Conservation (phyloP, 495 filamentous ascomycete genomes). For the Neurospora tetrasperma region DNA sequence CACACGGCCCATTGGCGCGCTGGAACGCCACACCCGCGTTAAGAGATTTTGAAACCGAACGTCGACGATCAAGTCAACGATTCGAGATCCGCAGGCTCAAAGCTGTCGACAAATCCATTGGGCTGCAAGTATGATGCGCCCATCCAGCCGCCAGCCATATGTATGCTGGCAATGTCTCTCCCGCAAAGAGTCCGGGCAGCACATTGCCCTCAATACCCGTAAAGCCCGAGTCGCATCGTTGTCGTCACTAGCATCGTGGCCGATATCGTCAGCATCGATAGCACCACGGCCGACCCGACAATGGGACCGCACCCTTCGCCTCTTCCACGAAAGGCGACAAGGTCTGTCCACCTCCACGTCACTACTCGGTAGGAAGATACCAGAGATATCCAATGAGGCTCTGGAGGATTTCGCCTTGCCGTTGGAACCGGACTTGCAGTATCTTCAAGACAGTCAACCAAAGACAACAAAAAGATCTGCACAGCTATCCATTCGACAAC, state of each 20-base stretch:
- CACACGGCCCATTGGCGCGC: neutral
- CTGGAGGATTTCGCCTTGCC: neutral
- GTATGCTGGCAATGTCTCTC: conserved; percentile 23
- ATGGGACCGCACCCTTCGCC: neutral
- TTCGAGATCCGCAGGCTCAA: neutral
- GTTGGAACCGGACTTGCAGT: neutral
- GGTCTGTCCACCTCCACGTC: neutral
- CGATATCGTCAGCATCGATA: neutral
- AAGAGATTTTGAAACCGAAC: neutral
- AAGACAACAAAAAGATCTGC: neutral
- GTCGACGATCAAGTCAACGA: neutral
- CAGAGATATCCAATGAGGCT: neutral
- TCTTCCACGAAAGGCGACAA: neutral
- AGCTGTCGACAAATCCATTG: neutral
- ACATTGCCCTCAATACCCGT: neutral
- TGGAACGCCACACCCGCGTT: neutral
- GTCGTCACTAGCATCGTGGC: neutral
- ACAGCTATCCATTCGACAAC: conserved; percentile 31
- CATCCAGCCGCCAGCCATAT: conserved; percentile 15
- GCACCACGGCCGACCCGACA: neutral
- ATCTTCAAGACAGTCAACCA: neutral
- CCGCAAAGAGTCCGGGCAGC: neutral
- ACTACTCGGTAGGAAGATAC: neutral
- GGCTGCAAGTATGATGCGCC: conserved; percentile 16
- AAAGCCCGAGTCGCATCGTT: neutral